These are phyloP conservation scores for Plasmodium chabaudi DNA, from an alignment of 169 alveolate genomes.

Conservation along the genomic window DNA sequence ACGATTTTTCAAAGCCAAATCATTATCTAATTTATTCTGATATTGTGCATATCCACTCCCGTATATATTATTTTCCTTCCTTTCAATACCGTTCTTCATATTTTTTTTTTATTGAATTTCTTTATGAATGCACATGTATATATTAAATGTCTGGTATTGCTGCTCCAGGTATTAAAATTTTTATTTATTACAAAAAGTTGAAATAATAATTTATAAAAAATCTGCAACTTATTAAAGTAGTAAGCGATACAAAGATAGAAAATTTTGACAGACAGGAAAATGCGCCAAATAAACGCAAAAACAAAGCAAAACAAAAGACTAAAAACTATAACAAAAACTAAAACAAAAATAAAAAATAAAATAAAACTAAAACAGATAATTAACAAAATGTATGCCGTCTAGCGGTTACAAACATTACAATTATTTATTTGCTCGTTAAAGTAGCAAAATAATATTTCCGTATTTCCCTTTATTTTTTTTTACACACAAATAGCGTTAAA, in stretches of 20 bases:
- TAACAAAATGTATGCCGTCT: neutral
- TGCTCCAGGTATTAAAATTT: too few relatives aligned
- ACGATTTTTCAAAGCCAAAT: neutral
- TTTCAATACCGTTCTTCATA: neutral
- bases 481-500: neutral
- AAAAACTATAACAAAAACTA: neutral
- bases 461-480: neutral
- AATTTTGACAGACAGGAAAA: too few relatives aligned
- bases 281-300: too few relatives aligned
- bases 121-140: too few relatives aligned
- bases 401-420: neutral
- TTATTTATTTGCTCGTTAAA: neutral
- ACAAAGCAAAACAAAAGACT: too few relatives aligned
- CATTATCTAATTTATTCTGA: neutral
- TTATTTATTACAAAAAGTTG: too few relatives aligned
- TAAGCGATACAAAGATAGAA: too few relatives aligned
- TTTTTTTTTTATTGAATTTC: neutral
- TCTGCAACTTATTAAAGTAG: too few relatives aligned
- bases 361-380: too few relatives aligned
- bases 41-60: neutral
- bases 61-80: neutral
- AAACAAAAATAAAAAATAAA: neutral
- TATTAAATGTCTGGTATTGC: too few relatives aligned
- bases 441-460: neutral
- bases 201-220: too few relatives aligned